Base-by-base conservation (phyloP, 1,284 basidiomycete species). In the Sanghuangporus weigelae region DNA sequence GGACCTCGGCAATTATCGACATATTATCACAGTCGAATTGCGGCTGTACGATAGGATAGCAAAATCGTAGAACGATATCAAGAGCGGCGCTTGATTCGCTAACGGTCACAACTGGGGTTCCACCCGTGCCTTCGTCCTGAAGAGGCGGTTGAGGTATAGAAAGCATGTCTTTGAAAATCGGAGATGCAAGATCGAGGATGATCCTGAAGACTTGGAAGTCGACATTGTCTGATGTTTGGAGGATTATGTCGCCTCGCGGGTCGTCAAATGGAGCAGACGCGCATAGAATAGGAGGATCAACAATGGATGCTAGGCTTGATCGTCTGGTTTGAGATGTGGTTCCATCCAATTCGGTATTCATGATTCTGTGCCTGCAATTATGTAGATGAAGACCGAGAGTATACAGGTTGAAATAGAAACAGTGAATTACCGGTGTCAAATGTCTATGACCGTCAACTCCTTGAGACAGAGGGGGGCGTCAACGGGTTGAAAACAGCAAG, bases 101-200 rank as follows among this genome's bases (percentile, higher is more conserved):
- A 14, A 60, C 12, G 5, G 44, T 16, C 7, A 46, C 21, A 19
- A 46, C 16, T 46, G 44, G 44, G 16, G 16, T n/a, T 19, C 21
- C 21, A 10, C 26, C 23, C 3, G 4, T 14, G 12, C 26, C 21
- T 39, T 57, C 55, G 16, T n/a, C 19, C 31, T n/a, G 23, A 16
- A 23, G 10, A 19, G 16, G 51, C 19, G 46, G 31, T 38, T 53
- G 59, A 5, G 58, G 58, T 14, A 65, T 42, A 44, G 60, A 57
- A 38, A 65, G 40, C 54, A 65, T 55, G 44, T 65, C 63, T 12
- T 53, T 49, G 49, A 65, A 62, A 8, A 62, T 26, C 7, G 55
- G 60, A 1, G 63, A 65, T 23, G 53, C 39, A 16, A 57, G 42
- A 11, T 38, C 36, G 46, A 65, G 63, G 53, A 65, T 65, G 16